phyloP scores from a whole-genome alignment of 139 green algal species.

The Chlorella sorokiniana region DNA sequence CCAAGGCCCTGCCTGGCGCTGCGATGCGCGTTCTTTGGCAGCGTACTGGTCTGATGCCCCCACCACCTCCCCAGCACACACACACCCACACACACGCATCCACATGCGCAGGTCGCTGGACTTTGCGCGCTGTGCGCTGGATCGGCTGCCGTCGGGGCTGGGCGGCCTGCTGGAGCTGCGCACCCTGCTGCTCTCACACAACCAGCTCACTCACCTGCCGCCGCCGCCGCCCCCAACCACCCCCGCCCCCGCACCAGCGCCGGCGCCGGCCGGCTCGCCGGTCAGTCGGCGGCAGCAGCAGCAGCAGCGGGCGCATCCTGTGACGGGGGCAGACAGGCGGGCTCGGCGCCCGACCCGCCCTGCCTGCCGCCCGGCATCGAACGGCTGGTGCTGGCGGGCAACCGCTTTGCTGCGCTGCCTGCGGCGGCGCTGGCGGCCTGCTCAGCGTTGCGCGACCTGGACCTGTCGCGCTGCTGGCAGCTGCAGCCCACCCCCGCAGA shows the following conservation, averaged over 20 bases:
- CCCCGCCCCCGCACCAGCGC: neutral
- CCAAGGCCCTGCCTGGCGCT: no score
- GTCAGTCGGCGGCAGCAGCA: neutral
- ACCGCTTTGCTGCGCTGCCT: neutral
- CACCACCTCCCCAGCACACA: neutral
- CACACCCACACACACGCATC: neutral
- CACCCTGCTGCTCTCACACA: constrained; percentile 24
- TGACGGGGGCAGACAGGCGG: neutral
- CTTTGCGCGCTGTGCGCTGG: constrained; percentile 3
- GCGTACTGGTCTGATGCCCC: neutral
- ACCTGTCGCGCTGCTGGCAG: neutral
- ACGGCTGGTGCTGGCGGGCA: neutral
- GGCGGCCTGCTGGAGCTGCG: neutral
- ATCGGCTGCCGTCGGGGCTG: neutral
- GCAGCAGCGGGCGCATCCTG: neutral
- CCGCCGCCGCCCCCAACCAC: neutral
- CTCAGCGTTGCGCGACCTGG: neutral
- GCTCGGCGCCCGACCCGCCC: neutral
- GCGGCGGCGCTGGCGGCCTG: neutral
- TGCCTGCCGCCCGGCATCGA: neutral
- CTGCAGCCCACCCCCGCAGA: neutral
- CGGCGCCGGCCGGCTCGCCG: neutral
- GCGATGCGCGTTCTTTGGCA: no score
- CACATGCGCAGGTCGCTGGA: neutral
- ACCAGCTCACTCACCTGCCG: neutral